Evolutionary conservation across 1,139 yeast species (phyloP), one percentile per base, ranked within the genome.

Genomic region (Arxiozyma bovina): DNA sequence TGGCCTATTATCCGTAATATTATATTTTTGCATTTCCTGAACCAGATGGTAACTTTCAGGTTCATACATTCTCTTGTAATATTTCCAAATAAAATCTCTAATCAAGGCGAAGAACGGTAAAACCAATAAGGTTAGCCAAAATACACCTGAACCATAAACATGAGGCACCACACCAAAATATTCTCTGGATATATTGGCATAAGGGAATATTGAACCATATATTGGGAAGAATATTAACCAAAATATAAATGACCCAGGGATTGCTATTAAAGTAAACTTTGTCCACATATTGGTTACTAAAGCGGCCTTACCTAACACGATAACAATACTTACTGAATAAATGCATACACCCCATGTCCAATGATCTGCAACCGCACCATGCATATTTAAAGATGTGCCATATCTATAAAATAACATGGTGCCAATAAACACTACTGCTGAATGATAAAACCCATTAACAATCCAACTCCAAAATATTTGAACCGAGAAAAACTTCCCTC

Each of bases 381-480:
- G 75, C 58, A 61, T 62, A 1, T 82, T 71, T 50, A 87, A 74
- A 42, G 81, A 81, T 63, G 83, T 79, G 40, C 94, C 93, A 65
- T 80, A 78, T 55, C 77, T 73, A 69, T 85, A 90, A 48, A 91
- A 84, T 62, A 82, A 79, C 55, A 78, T 78, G 12, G 89, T 77
- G 43, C 94, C 85, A 48, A 91, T 73, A 69, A 85, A 94, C 18
- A 90, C 84, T 12, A 94, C 75, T 1, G 90, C 88, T 11, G 97
- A 89, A 68, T 94, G 99, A 71, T 81, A 94, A 66, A 94, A 93
- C 0, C 99, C 99, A 70, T 94, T 94, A 51, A 83, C 74, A 53
- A 93, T 87, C 99, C 99, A 94, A 30, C 96, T 89, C 98, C 98
- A 93, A 70, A 94, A 94, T 50, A 90, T 91, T 8, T 82, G 77